These are phyloP conservation scores for Domatiomyces globalis DNA, from an alignment of 2,329 filamentous ascomycete species.

Conservation along the genomic window DNA sequence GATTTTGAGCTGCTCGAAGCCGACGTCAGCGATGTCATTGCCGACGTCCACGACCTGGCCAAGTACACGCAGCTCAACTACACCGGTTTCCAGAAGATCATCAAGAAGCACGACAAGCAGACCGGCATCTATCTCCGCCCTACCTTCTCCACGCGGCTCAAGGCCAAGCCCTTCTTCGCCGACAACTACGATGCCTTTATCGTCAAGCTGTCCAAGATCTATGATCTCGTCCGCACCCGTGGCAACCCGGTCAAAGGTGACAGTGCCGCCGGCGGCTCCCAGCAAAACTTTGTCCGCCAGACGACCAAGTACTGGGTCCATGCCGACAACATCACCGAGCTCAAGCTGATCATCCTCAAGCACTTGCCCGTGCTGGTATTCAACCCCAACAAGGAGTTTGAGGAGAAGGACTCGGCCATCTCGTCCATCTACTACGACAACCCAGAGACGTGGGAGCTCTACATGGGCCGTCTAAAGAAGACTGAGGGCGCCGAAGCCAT, in stretches of 20 bases:
- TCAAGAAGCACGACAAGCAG: constrained; percentile 99
- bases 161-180: constrained; percentile 95
- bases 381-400: constrained; percentile 93
- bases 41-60: constrained; percentile 91
- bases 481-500: constrained; percentile 95
- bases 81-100: constrained; percentile 98
- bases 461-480: constrained; percentile 89
- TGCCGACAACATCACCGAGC: constrained; percentile 91
- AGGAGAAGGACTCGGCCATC: constrained; percentile 78
- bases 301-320: constrained; percentile 99
- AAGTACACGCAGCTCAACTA: constrained; percentile 99
- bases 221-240: constrained; percentile 83
- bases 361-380: constrained; percentile 94
- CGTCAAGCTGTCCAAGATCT: constrained; percentile 84
- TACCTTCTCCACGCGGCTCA: constrained; percentile 87
- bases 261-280: constrained; percentile 73
- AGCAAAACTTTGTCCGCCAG: constrained; percentile 91
- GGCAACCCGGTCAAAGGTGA: constrained; percentile 89
- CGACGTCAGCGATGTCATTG: constrained; percentile 92
- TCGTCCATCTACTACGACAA: constrained; percentile 99
- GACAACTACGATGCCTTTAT: constrained; percentile 97
- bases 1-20: constrained; percentile 91
- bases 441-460: constrained; percentile 81
- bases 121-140: constrained; percentile 87
- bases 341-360: constrained; percentile 96